Evolutionary conservation across 805 yeast species (phyloP), one percentile per base, ranked within the genome.

Genomic region (Monosporozyma siamensis): DNA sequence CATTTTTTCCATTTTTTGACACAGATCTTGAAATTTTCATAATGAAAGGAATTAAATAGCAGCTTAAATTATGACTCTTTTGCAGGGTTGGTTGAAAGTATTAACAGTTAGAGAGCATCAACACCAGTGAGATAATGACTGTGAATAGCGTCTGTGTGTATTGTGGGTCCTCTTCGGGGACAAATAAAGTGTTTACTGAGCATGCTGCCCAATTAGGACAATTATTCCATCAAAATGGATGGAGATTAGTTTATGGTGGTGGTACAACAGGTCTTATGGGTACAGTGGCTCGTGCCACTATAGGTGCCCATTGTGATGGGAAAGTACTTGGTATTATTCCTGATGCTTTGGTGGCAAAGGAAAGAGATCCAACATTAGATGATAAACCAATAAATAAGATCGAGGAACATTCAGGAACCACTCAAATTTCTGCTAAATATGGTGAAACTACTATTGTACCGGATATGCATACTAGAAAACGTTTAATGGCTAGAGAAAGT

Each of bases 391-490:
- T n/a, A 2, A 7, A n/a, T 9, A 24, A 9, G 15, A 24, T 15
- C 24, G 38, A 35, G 10, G 32, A 29, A 6, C 32, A 80, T 58
- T 70, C 70, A 46, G 88, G 88, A 6, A 61, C 70, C 7, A 78
- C 85, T 6, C 85, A 84, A 24, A 66, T 82, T 34, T 59, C 65
- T 23, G 52, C 56, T 7, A 67, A 64, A 32, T 85, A 82, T 57
- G 95, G 95, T 27, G 73, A 75, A 53, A 82, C 95, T 12, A 81
- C 88, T 0, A 70, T 87, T 51, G 95, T 87, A 2, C 71, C 75
- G 41, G 95, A 85, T 56, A 87, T 87, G 95, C 95, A 87, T 64
- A 81, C 92, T 3, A 73, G 95, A 59, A 87, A 87, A 69, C 72
- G 79, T 59, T 53, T 82, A 69, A 87, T 87, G 95, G 94, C 88